Evolutionary conservation across 352 stramenopile genomes (phyloP), one percentile per base, ranked within the genome.

Genomic region (Globisporangium emineosum): DNA sequence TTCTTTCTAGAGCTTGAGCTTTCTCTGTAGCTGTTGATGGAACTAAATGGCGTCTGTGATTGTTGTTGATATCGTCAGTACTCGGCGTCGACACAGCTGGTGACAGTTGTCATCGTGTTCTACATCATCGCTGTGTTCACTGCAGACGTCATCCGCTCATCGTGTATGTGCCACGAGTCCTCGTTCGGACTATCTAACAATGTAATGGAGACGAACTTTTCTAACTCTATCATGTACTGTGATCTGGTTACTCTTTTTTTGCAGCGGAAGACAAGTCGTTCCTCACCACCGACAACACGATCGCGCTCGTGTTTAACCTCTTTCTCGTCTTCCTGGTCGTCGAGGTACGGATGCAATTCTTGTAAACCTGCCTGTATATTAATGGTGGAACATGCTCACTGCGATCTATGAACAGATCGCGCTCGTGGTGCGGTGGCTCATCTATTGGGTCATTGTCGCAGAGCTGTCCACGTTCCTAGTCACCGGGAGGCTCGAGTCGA

Each of bases 371-470:
- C 10, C 27, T 33, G 15, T 45, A 13, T 45, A 45, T 45, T 4
- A 2, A 45, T 42, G 35, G 19, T 21, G 9, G n/a, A 53, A 15
- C 17, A 17, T 19, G 27, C 59, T 56, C n/a, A 21, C 37, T n/a
- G n/a, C n/a, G n/a, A n/a, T n/a, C n/a, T n/a, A 32, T 32, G 19
- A 42, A 57, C 61, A 81, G 43, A 67, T 89, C 35, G 67, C 64
- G 21, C 64, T 88, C 40, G 53, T 89, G 2, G 74, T 83, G 21
- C 78, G 78, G 35, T 85, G 81, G 78, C 55, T 86, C 45, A 64
- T 88, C 8, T 89, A 88, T 58, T 86, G 69, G 65, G 67, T 81
- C 25, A 68, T 88, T 21, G 47, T 84, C 53, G 74, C 73, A n/a
- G 68, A 76, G 32, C 42, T 78, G 27, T 35, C 75, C 55, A 69